Conservation (phyloP, 441 rosid genomes). For the Corymbia calophylla region DNA sequence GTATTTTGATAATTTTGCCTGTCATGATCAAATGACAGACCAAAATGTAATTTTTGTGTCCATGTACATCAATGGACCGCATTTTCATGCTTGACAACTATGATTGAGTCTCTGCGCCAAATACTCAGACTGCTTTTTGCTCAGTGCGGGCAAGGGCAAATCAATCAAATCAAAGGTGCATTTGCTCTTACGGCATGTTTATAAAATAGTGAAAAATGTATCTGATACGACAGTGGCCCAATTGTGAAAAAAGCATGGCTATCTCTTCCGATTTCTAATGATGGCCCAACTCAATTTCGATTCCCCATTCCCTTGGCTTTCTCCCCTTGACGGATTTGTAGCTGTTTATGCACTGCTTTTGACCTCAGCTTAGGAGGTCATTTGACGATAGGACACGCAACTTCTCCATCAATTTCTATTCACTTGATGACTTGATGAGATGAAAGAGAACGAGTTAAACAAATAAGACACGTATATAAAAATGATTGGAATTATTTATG, state of each 20-base stretch:
- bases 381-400: neutral
- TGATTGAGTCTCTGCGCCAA: fast-evolving
- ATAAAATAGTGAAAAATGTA: no score
- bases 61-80: neutral
- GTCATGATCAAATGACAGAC: no score
- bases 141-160: neutral
- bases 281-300: neutral
- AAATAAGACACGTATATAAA: neutral
- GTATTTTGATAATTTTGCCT: neutral
- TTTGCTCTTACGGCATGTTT: neutral
- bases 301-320: neutral
- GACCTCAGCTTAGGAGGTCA: neutral
- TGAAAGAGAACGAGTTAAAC: neutral
- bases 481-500: neutral
- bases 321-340: neutral
- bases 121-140: neutral
- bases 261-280: neutral
- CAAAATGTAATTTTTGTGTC: no score
- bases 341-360: neutral
- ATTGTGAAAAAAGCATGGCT: neutral
- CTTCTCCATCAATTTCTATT: neutral
- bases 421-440: neutral
- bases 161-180: neutral
- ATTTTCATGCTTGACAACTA: neutral
- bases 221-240: neutral